Evolutionary conservation across 2,329 filamentous ascomycete genomes (phyloP).

Genomic region (Trichophaea hybrida): DNA sequence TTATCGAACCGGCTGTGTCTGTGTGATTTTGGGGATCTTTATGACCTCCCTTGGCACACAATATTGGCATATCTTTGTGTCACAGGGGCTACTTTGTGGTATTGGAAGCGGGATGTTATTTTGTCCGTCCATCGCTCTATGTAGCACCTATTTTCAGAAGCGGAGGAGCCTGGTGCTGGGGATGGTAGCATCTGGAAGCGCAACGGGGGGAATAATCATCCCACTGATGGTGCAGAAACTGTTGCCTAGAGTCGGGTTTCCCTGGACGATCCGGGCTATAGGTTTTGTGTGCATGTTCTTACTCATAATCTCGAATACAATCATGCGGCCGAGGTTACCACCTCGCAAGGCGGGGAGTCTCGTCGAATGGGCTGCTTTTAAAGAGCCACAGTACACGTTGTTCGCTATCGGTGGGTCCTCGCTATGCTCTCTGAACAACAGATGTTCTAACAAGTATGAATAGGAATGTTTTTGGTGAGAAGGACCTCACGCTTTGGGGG

Average conservation of each 20-base stretch:
- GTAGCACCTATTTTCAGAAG: conserved; percentile 34
- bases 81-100: conserved; percentile 35
- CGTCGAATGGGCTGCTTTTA: conserved; percentile 44
- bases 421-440: not conserved
- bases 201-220: conserved; percentile 35
- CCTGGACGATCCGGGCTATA: conserved; percentile 36
- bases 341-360: conserved; percentile 39
- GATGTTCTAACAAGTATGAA: not conserved
- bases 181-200: conserved; percentile 31
- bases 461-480: conserved; percentile 30
- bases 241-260: conserved; percentile 34
- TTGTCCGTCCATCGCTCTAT: conserved; percentile 31
- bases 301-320: conserved; percentile 30
- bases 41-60: conserved; percentile 34
- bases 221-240: conserved; percentile 35
- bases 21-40: conserved; percentile 35
- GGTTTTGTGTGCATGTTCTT: conserved; percentile 35
- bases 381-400: conserved; percentile 41
- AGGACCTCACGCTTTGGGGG: too few relatives aligned
- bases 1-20: conserved; percentile 25
- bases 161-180: conserved; percentile 32
- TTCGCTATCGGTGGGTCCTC: conserved; percentile 32
- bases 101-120: conserved; percentile 34
- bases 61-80: conserved; percentile 39
- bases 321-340: conserved; percentile 37